phyloP scores from a whole-genome alignment of 75 land plant genomes.

The Pinus tabuliformis region DNA sequence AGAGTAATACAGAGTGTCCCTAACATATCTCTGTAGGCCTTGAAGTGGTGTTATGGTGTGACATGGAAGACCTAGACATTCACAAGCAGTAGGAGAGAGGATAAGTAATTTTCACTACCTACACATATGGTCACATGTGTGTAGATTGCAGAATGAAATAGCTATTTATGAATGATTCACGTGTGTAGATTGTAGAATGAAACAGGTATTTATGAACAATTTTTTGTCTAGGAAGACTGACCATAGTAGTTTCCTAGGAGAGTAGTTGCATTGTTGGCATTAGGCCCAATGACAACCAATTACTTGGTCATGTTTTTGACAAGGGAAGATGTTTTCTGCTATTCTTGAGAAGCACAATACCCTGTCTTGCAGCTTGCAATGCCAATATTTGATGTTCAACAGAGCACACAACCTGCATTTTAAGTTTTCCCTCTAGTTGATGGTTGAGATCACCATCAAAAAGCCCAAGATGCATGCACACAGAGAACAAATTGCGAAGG shows the following conservation, averaged over 20 bases:
- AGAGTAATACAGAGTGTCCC: slow-evolving; percentile 25
- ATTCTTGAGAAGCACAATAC: slow-evolving; percentile 89
- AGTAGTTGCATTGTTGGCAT: slow-evolving; percentile 45
- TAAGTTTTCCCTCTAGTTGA: slow-evolving; percentile 37
- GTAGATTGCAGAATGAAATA: too few species aligned
- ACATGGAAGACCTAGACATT: slow-evolving; percentile 75
- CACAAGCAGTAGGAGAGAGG: neutral
- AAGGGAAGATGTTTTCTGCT: slow-evolving; percentile 54
- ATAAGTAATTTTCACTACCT: neutral
- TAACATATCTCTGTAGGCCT: slow-evolving; percentile 31
- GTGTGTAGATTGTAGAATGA: too few species aligned
- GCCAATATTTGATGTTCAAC: slow-evolving; percentile 64
- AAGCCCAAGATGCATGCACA: slow-evolving; percentile 50
- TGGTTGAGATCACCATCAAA: slow-evolving; percentile 50
- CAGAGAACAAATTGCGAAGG: slow-evolving; percentile 40
- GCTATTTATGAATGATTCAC: too few species aligned
- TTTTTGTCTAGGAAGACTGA: slow-evolving; percentile 21
- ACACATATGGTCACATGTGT: too few species aligned
- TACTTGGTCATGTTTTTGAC: slow-evolving; percentile 19
- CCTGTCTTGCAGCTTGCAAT: slow-evolving; percentile 86
- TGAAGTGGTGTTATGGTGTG: slow-evolving; percentile 43
- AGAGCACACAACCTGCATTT: slow-evolving; percentile 55
- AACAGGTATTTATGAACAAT: too few species aligned
- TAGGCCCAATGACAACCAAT: slow-evolving; percentile 78
- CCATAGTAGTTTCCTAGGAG: slow-evolving; percentile 87